Evolutionary conservation across 2,329 filamentous ascomycete species (phyloP).

Genomic region (Aspergillus neotritici): DNA sequence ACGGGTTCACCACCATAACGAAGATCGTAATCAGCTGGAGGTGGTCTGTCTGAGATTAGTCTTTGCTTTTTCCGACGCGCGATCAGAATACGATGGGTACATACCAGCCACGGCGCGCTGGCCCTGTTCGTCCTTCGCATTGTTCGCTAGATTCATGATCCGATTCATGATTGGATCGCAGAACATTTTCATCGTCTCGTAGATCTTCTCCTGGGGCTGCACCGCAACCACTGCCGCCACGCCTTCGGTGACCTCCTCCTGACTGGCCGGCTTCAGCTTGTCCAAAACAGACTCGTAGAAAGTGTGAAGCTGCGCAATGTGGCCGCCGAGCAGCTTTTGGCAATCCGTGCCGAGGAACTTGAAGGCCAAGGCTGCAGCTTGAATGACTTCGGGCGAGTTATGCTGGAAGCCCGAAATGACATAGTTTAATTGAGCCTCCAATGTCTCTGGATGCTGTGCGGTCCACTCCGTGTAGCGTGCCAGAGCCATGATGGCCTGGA

Average conservation of each 20-base stretch:
- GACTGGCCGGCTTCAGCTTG: conserved; percentile 74
- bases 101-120: conserved; percentile 79
- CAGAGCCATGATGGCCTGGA: conserved; percentile 96
- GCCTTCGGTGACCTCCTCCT: conserved; percentile 94
- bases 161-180: conserved; percentile 84
- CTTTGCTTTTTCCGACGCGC: neutral
- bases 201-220: conserved; percentile 73
- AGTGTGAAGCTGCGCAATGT: conserved; percentile 77
- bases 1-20: conserved; percentile 70
- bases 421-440: conserved; percentile 90
- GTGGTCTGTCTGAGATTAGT: conserved; percentile 56
- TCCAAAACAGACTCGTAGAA: conserved; percentile 91
- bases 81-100: conserved; percentile 3
- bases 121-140: conserved; percentile 72
- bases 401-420: conserved; percentile 91
- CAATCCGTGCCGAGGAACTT: conserved; percentile 98
- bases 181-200: conserved; percentile 82
- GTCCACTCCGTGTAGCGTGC: conserved; percentile 98
- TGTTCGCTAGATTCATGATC: conserved; percentile 80
- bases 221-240: conserved; percentile 87
- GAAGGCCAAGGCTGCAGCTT: conserved; percentile 87
- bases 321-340: conserved; percentile 73
- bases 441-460: conserved; percentile 81
- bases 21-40: conserved; percentile 90
- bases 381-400: conserved; percentile 80